Evolutionary conservation across 768 basidiomycete genomes (phyloP).

Genomic region (Leccinum longicurvipes): DNA sequence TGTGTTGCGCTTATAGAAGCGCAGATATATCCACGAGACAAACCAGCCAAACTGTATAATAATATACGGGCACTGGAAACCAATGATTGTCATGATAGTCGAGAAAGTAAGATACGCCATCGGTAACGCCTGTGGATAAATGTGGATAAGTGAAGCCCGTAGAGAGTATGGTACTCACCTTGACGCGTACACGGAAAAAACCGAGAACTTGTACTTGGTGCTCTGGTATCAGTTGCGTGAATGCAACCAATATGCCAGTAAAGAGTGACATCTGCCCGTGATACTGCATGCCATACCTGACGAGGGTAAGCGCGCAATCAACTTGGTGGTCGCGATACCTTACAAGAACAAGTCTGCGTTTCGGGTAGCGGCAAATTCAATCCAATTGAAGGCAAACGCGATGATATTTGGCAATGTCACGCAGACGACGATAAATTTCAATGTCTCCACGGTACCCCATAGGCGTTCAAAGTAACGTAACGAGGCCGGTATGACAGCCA

Average conservation of each 20-base stretch:
- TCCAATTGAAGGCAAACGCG: constrained; percentile 83
- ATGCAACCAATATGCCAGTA: constrained; percentile 86
- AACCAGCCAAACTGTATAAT: constrained; percentile 99
- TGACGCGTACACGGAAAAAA: constrained; percentile 80
- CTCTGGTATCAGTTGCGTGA: constrained; percentile 97
- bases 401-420: constrained; percentile 85
- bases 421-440: constrained; percentile 81
- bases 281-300: constrained; percentile 83
- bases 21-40: constrained; percentile 89
- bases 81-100: constrained; percentile 76
- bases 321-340: constrained; percentile 29
- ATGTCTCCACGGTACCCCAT: constrained; percentile 85
- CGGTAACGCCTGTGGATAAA: constrained; percentile 68
- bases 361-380: constrained; percentile 71
- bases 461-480: constrained; percentile 90
- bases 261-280: constrained; percentile 93
- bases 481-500: constrained; percentile 76
- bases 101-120: constrained; percentile 93
- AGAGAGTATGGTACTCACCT: constrained; percentile 47
- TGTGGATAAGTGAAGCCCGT: neutral
- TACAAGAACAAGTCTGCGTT: constrained; percentile 77
- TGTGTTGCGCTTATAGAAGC: constrained; percentile 91
- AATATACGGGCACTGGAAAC: constrained; percentile 87
- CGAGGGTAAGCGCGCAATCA: constrained; percentile 11
- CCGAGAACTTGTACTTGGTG: constrained; percentile 95